Percentiles rank a stretch among this genome's conserved stretches.
Conservation (phyloP, 768 basidiomycete genomes). For the Boletus speciosus region DNA sequence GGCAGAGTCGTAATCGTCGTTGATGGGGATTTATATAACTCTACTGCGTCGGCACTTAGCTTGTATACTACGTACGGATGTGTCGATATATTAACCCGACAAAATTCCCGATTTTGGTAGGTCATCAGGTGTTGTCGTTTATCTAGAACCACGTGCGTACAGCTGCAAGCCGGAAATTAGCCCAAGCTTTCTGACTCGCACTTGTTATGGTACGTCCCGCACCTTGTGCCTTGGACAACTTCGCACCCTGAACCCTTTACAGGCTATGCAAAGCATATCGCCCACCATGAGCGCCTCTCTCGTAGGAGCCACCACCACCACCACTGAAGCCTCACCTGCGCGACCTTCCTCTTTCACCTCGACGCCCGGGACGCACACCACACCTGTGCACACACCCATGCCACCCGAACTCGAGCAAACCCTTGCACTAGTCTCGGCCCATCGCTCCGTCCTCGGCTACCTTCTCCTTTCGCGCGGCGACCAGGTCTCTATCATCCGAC, state of each 20-base stretch:
- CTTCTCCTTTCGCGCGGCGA: constrained; percentile 74
- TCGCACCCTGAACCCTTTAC: constrained; percentile 17
- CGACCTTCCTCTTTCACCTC: constrained; percentile 5
- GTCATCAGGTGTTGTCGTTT: neutral
- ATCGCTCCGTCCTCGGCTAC: constrained; percentile 85
- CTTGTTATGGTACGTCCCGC: neutral
- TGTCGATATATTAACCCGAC: neutral
- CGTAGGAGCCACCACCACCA: neutral
- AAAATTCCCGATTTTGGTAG: neutral
- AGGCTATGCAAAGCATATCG: constrained; percentile 10
- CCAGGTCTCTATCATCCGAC: constrained; percentile 75
- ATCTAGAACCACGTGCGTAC: neutral
- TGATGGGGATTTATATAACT: constrained; percentile 1
- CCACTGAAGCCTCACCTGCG: neutral
- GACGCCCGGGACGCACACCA: constrained; percentile 11
- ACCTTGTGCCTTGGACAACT: neutral
- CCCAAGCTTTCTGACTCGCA: neutral
- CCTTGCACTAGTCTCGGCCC: constrained; percentile 68
- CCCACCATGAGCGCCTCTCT: constrained; percentile 15
- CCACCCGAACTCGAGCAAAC: constrained; percentile 84
- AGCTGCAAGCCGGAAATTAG: too few relatives aligned
- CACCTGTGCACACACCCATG: constrained; percentile 32
- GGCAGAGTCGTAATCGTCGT: constrained; percentile 53
- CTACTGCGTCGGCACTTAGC: too few relatives aligned
- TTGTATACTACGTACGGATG: too few relatives aligned